Evolutionary conservation across 1,139 yeast species (phyloP).

Genomic region (Pichia sp.): DNA sequence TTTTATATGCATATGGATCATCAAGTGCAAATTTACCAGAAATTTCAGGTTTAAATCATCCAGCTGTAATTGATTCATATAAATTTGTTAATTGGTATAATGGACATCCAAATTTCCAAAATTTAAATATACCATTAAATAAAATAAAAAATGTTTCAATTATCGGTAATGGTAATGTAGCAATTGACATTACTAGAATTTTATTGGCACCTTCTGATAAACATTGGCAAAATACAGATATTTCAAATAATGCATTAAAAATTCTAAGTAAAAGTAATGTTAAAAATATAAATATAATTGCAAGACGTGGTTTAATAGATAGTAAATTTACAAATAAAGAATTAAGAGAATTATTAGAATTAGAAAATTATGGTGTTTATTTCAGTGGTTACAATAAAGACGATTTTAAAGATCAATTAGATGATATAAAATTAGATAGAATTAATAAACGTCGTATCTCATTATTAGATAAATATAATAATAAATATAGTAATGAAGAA

Average conservation of each 20-base stretch:
- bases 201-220: conserved; percentile 49
- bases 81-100: conserved; percentile 96
- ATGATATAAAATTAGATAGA: conserved; percentile 45
- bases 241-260: conserved; percentile 54
- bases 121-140: conserved; percentile 48
- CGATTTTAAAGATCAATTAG: conserved; percentile 37
- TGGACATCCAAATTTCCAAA: conserved; percentile 63
- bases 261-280: conserved; percentile 48
- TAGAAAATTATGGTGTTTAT: conserved; percentile 44
- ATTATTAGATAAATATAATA: conserved; percentile 48
- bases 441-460: conserved; percentile 64
- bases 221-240: conserved; percentile 70
- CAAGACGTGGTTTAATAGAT: conserved; percentile 75
- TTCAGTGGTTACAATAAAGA: conserved; percentile 50
- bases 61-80: conserved; percentile 77
- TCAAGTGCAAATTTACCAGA: conserved; percentile 39
- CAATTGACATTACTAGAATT: conserved; percentile 82
- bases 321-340: conserved; percentile 93
- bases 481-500: conserved; percentile 1
- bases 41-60: conserved; percentile 52
- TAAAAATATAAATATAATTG: conserved; percentile 64
- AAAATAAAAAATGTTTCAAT: conserved; percentile 63
- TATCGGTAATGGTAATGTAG: conserved; percentile 98
- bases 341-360: conserved; percentile 71
- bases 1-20: conserved; percentile 83